A percentile compares a stretch with the other conserved stretches of the same genome.
Evolutionary conservation across 306 rosid genomes (phyloP).

Genomic region (Vicia sativa): DNA sequence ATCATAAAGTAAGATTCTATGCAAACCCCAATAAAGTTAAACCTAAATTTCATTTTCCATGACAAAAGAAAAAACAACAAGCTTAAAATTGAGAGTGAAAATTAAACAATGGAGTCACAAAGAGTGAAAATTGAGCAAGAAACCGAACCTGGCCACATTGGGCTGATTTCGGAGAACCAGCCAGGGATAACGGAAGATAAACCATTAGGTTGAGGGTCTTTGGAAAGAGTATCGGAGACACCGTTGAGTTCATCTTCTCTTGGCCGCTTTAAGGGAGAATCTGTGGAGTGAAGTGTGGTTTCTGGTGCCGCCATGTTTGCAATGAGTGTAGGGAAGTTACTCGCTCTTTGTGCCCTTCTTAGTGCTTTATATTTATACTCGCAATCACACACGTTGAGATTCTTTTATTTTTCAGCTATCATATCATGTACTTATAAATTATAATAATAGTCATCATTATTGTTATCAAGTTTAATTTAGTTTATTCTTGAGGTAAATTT

Average conservation of each 20-base stretch:
- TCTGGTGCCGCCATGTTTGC: constrained; percentile 51
- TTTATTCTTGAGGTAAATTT: too few species aligned
- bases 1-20: not conserved
- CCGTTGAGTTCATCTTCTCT: constrained; percentile 61
- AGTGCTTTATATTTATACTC: not conserved
- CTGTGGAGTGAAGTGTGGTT: constrained; percentile 35
- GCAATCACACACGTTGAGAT: not conserved
- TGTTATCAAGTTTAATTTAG: not conserved
- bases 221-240: constrained; percentile 30
- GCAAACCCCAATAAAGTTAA: not conserved
- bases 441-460: not conserved
- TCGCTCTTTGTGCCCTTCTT: constrained; percentile 6
- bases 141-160: constrained; percentile 98
- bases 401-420: constrained; percentile 6
- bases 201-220: constrained; percentile 47
- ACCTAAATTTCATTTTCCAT: not conserved
- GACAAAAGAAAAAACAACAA: not conserved
- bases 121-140: not conserved
- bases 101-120: constrained; percentile 23
- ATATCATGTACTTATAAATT: not conserved
- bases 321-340: constrained; percentile 14
- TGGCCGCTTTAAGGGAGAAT: constrained; percentile 65
- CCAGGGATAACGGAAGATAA: constrained; percentile 82
- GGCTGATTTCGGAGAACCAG: constrained; percentile 98
- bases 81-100: not conserved